Base-by-base conservation (phyloP, 2,329 filamentous ascomycete species). In the Fusarium udum region DNA sequence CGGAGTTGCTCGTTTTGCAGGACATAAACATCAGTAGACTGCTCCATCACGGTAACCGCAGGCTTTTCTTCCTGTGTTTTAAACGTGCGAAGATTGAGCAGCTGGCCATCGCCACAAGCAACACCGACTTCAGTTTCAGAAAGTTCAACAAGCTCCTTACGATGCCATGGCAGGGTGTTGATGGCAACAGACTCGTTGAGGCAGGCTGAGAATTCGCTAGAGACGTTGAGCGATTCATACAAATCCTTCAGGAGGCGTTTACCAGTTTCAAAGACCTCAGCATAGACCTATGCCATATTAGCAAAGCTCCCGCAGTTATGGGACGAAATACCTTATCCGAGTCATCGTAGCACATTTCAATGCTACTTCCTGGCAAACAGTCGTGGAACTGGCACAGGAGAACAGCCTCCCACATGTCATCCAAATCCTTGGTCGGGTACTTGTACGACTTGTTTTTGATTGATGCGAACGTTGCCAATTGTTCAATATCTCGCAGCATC, bases 341-440 rank as follows among this genome's bases (percentile, higher is more conserved):
- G 80, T 99, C 96, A 80, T 97, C 94, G 78, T 98, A 98, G 82
- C 95, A 97, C 95, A 98, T 98, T 82, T 97, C 95, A 77, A 99
- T 98, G 39, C 91, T 93, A 80, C 94, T 98, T 63, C 96, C 96
- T 2, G 96, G 96, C 58, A 99, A 87, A 80, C 96, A 98, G 80
- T 99, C 96, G 75, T 99, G 96, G 87, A 99, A 99, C 79, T 99
- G 96, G 75, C 95, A 98, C 32, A 98, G 89, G 31, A 98, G 87
- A 7, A 95, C 92, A 62, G 89, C 88, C 84, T 98, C 95, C 96
- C 96, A 99, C 91, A 99, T 97, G 64, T 92, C 88, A 79, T 99
- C 96, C 62, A 99, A 92, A n/a, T 96, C 91, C 79, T 93, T 90
- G 83, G 97, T 98, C 15, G 96, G 96, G 80, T 98, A 99, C 78